Evolutionary conservation across 805 yeast genomes (phyloP).

Genomic region (Hanseniaspora lachancei): DNA sequence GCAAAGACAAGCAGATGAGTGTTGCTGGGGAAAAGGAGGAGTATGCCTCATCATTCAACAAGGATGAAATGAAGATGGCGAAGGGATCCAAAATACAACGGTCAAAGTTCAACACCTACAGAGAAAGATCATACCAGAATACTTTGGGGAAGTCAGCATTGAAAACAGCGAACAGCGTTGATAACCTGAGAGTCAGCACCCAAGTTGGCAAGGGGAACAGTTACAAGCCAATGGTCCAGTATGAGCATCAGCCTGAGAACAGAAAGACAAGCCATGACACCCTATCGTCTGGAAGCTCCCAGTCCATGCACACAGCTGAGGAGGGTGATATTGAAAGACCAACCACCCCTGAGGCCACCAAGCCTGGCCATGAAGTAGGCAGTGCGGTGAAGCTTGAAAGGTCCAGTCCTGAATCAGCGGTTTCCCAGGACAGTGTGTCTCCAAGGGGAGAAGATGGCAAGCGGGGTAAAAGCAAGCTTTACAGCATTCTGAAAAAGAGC

Average conservation of each 20-base stretch:
- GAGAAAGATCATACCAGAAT: constrained; percentile 27
- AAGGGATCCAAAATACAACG: constrained; percentile 31
- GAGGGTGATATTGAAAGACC: neutral
- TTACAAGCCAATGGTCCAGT: neutral
- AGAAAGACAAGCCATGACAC: neutral
- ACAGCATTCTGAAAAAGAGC: constrained; percentile 2
- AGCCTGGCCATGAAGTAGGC: neutral
- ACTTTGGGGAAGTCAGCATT: neutral
- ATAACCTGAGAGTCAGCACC: neutral
- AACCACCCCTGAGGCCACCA: neutral
- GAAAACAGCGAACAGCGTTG: neutral
- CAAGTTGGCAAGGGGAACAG: neutral
- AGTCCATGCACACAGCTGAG: constrained; percentile 13
- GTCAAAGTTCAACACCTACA: constrained; percentile 40
- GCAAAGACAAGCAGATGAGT: neutral
- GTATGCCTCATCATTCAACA: constrained; percentile 23
- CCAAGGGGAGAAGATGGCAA: neutral
- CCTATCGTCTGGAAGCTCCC: constrained; percentile 1
- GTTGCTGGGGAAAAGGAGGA: constrained; percentile 15
- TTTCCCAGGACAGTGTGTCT: neutral
- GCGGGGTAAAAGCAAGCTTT: constrained; percentile 1
- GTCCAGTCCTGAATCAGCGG: neutral
- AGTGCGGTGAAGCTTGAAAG: neutral
- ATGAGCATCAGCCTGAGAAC: neutral
- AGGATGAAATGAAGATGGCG: constrained; percentile 20